Evolutionary conservation across 495 filamentous ascomycete species (phyloP).

Genomic region (Podospora anserina): DNA sequence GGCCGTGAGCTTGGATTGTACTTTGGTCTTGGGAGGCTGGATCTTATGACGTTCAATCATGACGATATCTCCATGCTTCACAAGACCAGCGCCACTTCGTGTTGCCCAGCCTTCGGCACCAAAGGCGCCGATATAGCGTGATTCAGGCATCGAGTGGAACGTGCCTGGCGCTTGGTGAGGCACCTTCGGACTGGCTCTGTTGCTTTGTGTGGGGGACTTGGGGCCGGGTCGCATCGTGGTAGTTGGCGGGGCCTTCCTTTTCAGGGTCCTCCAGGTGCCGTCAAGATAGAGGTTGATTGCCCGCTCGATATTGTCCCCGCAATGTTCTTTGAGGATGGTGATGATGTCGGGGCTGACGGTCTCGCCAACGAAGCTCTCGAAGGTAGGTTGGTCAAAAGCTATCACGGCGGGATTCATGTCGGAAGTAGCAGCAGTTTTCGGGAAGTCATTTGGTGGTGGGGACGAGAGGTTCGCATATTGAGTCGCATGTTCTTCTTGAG

Average conservation of each 20-base stretch:
- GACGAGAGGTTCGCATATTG: not conserved
- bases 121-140: slow-evolving; percentile 85
- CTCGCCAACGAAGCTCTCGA: slow-evolving; percentile 69
- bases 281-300: slow-evolving; percentile 89
- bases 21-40: slow-evolving; percentile 50
- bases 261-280: slow-evolving; percentile 74
- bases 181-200: not conserved
- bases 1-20: slow-evolving; percentile 13
- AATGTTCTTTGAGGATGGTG: slow-evolving; percentile 52
- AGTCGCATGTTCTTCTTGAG: slow-evolving; percentile 19
- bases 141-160: slow-evolving; percentile 48
- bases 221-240: not conserved
- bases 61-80: slow-evolving; percentile 74
- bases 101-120: slow-evolving; percentile 91
- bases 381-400: slow-evolving; percentile 63
- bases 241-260: slow-evolving; percentile 20
- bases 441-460: too few species aligned
- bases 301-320: slow-evolving; percentile 60
- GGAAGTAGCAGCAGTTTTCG: too few species aligned
- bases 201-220: not conserved
- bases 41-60: slow-evolving; percentile 84
- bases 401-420: not conserved
- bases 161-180: not conserved
- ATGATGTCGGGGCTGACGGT: slow-evolving; percentile 54
- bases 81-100: slow-evolving; percentile 67